phyloP scores from a whole-genome alignment of 768 basidiomycete species.

The Ephemerocybe angulata region DNA sequence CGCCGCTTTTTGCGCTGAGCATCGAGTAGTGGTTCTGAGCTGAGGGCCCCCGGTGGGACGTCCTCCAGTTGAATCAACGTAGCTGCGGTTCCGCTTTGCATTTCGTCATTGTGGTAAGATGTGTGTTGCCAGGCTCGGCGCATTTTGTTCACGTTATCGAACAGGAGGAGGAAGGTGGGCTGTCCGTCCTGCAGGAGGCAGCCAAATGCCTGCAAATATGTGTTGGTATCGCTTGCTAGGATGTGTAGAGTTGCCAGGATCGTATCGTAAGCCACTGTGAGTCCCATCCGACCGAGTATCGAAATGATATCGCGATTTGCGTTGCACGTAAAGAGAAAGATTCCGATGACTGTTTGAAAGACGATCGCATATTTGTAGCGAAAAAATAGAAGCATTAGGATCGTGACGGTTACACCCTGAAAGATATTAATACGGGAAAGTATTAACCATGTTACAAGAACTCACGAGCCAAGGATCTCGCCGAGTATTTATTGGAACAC shows the following conservation, averaged over 20 bases:
- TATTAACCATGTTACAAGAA: too few relatives aligned
- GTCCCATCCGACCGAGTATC: conserved; percentile 16
- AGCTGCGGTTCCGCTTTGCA: conserved; percentile 20
- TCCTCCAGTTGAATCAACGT: conserved; percentile 16
- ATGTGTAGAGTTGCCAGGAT: conserved; percentile 9
- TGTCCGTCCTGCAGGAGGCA: neutral
- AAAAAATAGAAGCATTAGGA: neutral
- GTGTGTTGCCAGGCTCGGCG: conserved; percentile 19
- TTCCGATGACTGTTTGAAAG: conserved; percentile 17
- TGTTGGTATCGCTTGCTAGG: conserved; percentile 11
- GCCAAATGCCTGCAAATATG: conserved; percentile 7
- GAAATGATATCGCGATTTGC: conserved; percentile 15
- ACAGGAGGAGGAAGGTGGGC: conserved; percentile 15
- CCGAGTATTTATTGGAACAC: neutral
- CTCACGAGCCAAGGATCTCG: neutral
- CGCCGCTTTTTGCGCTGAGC: neutral
- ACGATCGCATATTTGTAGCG: conserved; percentile 2
- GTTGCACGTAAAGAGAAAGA: conserved; percentile 16
- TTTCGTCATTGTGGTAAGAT: conserved; percentile 14
- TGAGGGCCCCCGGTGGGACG: conserved; percentile 3
- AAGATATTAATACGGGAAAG: too few relatives aligned
- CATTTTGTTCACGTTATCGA: conserved; percentile 22
- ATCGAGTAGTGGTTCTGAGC: neutral
- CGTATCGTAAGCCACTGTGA: conserved; percentile 18
- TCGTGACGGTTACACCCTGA: neutral